Base-by-base conservation (phyloP, 345 rosid genomes). In the Pugionium cornutum region DNA sequence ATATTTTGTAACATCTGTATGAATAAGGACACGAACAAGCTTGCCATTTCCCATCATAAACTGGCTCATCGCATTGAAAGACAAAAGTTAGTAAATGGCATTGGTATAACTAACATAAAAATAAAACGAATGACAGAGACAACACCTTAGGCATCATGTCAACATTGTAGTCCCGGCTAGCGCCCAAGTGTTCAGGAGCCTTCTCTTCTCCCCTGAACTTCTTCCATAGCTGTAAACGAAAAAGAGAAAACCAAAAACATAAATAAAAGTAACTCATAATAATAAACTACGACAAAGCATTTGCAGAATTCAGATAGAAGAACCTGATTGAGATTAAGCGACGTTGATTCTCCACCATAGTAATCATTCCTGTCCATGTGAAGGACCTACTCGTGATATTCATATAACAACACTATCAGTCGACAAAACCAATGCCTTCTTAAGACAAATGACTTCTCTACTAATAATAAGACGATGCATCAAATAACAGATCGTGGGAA, bases 11-110 rank as follows among this genome's bases (percentile, higher is more conserved):
- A 94, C 97, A 78, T 91, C 83, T 2, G 91, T 88, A 68, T 88
- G 97, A 74, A 94, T 90, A 53, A 94, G 88, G 66, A 82, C 69
- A 6, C 87, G 90, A 41, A 92, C 98, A 82, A 92, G 68, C 48
- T 69, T 66, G 3, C 97, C 97, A 67, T 92, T 92, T 44, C 91
- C 94, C 88, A 94, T 88, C 80, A 87, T 88, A 81, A 94, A 94
- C 99, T 88, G 69, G 44, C 46, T 66, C 61, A 73, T 1, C 61
- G 45, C 53, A 68, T 55, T 27, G 37, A 61, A 6, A 64, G 2
- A 37, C 18, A 48, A 60, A 9, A 27, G 39, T 53, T 41, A 66
- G 31, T 27, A 48, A 51, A 32, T 34, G 39, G 2, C 53, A 44
- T 0, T 46, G 37, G 26, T 27, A 9, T 18, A 48, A 3, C 7